These are phyloP conservation scores for Dillenia suffruticosa DNA, from an alignment of 164 flowering plant genomes.

Conservation along the genomic window DNA sequence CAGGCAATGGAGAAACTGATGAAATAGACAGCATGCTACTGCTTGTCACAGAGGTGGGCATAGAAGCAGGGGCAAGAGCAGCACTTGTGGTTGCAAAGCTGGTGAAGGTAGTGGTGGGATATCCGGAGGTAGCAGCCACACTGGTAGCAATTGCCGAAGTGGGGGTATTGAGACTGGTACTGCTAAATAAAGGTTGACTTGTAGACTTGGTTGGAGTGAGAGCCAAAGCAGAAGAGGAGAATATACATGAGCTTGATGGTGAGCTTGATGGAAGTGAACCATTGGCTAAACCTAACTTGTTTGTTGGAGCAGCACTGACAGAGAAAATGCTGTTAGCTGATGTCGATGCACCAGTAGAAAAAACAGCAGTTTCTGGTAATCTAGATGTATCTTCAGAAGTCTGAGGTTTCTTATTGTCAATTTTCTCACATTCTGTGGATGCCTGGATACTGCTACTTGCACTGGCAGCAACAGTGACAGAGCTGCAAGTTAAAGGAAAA, in stretches of 20 bases:
- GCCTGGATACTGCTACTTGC: constrained; percentile 11
- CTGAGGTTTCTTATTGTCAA: constrained; percentile 9
- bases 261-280: constrained; percentile 34
- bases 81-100: too few species aligned
- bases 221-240: constrained; percentile 13
- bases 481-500: constrained; percentile 25
- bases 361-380: constrained; percentile 7
- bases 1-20: constrained; percentile 22
- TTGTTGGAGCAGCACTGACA: constrained; percentile 24
- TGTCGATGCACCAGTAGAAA: constrained; percentile 13
- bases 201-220: constrained; percentile 10
- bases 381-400: constrained; percentile 12
- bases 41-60: not conserved
- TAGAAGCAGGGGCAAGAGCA: too few species aligned
- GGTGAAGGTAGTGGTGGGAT: not conserved
- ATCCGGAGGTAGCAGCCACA: not conserved
- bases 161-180: constrained; percentile 6
- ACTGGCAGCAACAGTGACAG: constrained; percentile 9
- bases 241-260: constrained; percentile 23
- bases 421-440: constrained; percentile 26
- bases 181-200: constrained; percentile 11
- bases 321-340: constrained; percentile 25
- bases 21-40: constrained; percentile 19
- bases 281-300: constrained; percentile 24
- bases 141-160: constrained; percentile 2